Conservation (phyloP, 306 rosid species). For the Vigna unguiculata region DNA sequence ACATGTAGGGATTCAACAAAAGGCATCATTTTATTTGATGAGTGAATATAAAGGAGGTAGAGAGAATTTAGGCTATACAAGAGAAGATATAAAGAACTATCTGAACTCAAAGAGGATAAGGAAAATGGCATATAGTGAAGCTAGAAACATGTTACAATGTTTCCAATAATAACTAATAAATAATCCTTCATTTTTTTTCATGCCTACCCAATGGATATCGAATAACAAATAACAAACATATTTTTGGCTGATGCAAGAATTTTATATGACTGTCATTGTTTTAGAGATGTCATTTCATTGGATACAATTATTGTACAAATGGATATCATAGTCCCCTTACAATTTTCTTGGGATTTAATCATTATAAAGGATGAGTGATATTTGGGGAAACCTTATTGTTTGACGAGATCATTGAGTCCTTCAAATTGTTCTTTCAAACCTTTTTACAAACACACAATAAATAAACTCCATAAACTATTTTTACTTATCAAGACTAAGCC, state of each 20-base stretch:
- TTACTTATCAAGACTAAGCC: neutral
- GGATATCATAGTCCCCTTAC: neutral
- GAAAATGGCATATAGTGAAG: too few relatives aligned
- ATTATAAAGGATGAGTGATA: neutral
- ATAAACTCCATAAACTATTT: neutral
- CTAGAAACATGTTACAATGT: neutral
- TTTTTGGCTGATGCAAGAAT: neutral
- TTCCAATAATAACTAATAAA: too few relatives aligned
- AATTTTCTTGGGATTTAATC: too few relatives aligned
- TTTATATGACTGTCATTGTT: neutral
- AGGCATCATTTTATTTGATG: too few relatives aligned
- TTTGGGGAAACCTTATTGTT: neutral
- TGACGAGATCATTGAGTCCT: neutral
- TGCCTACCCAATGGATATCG: too few relatives aligned
- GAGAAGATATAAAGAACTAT: too few relatives aligned
- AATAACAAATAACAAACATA: too few relatives aligned
- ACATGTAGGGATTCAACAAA: too few relatives aligned
- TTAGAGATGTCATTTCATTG: neutral
- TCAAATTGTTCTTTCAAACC: neutral
- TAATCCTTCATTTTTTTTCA: too few relatives aligned
- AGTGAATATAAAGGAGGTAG: too few relatives aligned
- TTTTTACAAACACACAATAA: neutral
- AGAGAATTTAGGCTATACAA: too few relatives aligned
- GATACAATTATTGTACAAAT: conserved; percentile 3
- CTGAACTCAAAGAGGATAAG: too few relatives aligned